Evolutionary conservation across 176 grass and related monocot genomes (phyloP), one percentile per base, ranked within the genome.

Genomic region (Stipa capillata): DNA sequence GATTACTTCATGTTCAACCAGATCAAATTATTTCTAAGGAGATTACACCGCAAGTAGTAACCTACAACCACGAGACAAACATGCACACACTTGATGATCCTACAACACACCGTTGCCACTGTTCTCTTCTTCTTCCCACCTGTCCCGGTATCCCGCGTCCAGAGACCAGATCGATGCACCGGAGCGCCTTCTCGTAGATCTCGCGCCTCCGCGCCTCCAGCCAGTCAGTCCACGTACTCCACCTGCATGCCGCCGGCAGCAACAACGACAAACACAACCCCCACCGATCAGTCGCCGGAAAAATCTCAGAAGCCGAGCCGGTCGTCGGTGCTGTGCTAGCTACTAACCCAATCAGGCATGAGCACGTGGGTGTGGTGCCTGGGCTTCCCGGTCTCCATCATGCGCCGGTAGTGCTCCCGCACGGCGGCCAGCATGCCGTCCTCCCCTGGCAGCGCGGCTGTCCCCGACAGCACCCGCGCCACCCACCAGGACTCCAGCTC

Each of bases 181-280:
- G 12, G 40, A 69, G 1, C 10, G 60, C 63, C 27, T 29, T 73
- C 23, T 88, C 77, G 62, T 77, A 88, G 56, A 82, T 36, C 15
- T 73, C 45, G 18, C 24, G 2, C 47, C 23, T 58, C 77, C 65
- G 55, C 2, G 50, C 17, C 44, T 85, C 89, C 60, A 88, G 86
- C 78, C 42, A 92, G 27, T 82, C 78, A 92, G 82, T 92, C 27
- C 82, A 92, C n/a, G 82, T 92, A 57, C 54, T 83, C 90, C 53
- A 66, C 78, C 77, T 82, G n/a, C n/a, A n/a, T n/a, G 52, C 29
- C 40, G 7, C 44, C 34, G 28, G 32, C 18, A 43, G n/a, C n/a
- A n/a, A n/a, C n/a, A n/a, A 24, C 15, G 13, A 37, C 83, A 65
- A 53, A 7, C 41, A 51, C 25, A 8, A 43, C 14, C 7, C 1